Conservation (phyloP, 352 stramenopile species). For the Pythium dissimile region DNA sequence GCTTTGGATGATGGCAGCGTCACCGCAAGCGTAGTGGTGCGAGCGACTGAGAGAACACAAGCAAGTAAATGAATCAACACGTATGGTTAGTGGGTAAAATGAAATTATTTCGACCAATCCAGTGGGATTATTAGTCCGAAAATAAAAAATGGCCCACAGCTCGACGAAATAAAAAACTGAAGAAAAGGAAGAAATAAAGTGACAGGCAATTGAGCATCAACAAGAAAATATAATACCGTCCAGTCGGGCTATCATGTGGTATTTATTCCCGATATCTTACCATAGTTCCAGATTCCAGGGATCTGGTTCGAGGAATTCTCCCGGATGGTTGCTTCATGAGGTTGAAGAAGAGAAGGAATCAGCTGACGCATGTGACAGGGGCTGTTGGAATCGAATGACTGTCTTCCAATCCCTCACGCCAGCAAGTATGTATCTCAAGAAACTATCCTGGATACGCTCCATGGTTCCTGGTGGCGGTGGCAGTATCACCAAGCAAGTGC, state of each 20-base stretch:
- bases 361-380: background rate
- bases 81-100: conserved; percentile 20
- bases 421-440: no score
- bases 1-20: conserved; percentile 16
- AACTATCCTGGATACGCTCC: no score
- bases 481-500: no score
- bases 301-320: conserved; percentile 20
- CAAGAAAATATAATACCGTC: conserved; percentile 13
- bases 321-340: background rate
- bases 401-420: no score
- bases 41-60: conserved; percentile 18
- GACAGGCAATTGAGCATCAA: conserved; percentile 1
- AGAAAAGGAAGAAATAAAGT: conserved; percentile 19
- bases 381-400: no score
- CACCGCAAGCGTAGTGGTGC: conserved; percentile 21
- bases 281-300: conserved; percentile 19
- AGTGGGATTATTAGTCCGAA: background rate
- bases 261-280: conserved; percentile 14
- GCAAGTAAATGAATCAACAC: conserved; percentile 5
- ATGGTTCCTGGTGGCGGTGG: no score
- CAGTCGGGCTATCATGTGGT: background rate
- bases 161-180: conserved; percentile 21
- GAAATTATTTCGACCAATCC: conserved; percentile 8
- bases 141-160: conserved; percentile 11
- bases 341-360: conserved; percentile 11